Evolutionary conservation across 768 basidiomycete genomes (phyloP), one percentile per base, ranked within the genome.

Genomic region (Boletus reticuloceps): DNA sequence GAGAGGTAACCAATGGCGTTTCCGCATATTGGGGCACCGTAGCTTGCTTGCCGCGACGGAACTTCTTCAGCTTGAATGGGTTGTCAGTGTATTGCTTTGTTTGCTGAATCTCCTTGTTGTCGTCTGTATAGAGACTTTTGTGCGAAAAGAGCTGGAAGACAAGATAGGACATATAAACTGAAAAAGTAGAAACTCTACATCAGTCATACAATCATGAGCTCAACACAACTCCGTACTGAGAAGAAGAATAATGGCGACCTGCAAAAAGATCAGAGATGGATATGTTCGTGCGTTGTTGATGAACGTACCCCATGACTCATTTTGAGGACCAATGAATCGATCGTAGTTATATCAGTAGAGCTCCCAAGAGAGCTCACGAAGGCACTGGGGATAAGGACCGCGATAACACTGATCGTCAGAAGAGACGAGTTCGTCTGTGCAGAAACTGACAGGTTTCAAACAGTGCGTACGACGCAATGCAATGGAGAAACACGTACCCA

Each of bases 121-220:
- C 69, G 29, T 80, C 75, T 44, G 80, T 70, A 65, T 89, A 94
- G 16, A 94, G 76, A 59, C 83, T 75, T 5, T 84, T 81, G 67
- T 94, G 91, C 1, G 90, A 91, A 74, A 78, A 88, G 4, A 91
- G 74, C 67, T 92, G 91, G 72, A 93, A 93, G 56, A 88, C 69
- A 17, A 94, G 79, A 62, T 89, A 91, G n/a, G 77, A 79, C 3
- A 62, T 66, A 63, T 94, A 94, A 56, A 91, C 89, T 91, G 47
- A 9, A 55, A 16, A 12, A n/a, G 29, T 19, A 32, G 19, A 27
- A 53, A 25, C 42, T 54, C 34, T 34, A 3, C n/a, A 45, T 58
- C 51, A 47, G 37, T 14, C 50, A n/a, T 41, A 25, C 7, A 36
- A 22, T 27, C 27, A 47, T 13, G 36, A 19, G 25, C 12, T 25